Evolutionary conservation across 306 rosid species (phyloP).

Genomic region (Argentina anserina): DNA sequence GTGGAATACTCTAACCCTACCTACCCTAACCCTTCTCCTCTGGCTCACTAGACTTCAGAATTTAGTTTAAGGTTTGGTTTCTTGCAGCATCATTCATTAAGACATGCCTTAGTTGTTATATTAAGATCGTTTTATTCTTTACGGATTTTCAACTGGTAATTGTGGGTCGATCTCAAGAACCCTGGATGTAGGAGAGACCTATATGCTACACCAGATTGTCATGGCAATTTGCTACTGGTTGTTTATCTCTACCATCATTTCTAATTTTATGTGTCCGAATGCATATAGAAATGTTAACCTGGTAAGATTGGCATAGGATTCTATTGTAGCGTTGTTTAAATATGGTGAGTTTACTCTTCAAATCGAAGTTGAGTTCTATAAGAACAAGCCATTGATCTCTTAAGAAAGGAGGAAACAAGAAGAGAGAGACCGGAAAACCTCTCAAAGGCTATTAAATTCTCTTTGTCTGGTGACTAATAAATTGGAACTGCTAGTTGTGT

Average conservation of each 20-base stretch:
- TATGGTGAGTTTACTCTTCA: neutral
- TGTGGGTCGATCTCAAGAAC: neutral
- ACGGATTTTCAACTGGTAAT: neutral
- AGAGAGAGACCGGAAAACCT: neutral
- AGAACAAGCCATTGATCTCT: neutral
- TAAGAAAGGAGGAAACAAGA: neutral
- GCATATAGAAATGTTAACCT: neutral
- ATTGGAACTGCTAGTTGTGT: neutral
- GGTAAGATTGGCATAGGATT: neutral
- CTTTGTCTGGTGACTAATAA: neutral
- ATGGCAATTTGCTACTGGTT: too few species aligned
- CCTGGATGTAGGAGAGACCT: neutral
- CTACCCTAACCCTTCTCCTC: neutral
- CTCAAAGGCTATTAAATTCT: neutral
- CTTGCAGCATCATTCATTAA: neutral
- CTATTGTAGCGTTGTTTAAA: neutral
- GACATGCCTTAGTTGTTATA: neutral
- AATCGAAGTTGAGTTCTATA: neutral
- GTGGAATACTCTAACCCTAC: neutral
- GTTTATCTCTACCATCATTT: neutral
- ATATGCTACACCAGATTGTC: too few species aligned
- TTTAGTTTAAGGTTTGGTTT: neutral
- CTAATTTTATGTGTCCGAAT: neutral
- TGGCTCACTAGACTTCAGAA: neutral
- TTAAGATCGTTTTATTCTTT: neutral